Evolutionary conservation across 2,329 filamentous ascomycete species (phyloP), one percentile per base, ranked within the genome.

Genomic region (Cytospora chrysosperma): DNA sequence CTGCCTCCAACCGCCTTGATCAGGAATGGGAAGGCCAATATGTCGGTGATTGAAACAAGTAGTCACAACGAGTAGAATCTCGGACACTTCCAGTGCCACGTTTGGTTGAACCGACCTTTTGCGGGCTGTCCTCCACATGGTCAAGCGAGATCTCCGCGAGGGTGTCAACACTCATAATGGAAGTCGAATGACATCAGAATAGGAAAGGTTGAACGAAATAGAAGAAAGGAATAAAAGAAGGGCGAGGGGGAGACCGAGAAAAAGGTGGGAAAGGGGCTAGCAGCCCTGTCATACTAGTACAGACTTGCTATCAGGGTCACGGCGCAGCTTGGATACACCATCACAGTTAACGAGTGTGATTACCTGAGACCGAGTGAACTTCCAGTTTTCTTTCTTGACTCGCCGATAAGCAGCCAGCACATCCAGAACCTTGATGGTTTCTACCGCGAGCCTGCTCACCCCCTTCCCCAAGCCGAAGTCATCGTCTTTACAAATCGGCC

Each of bases 111-210:
- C 3, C 72, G 72, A 13, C 81, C 80, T 0, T 90, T 30, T 4
- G 28, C 28, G 28, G 9, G 4, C 28, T 4, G 28, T 89, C 68
- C 72, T 74, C 2, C 88, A 87, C 0, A 76, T 78, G 1, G 75
- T 91, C 65, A 90, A 89, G n/a, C 73, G 88, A 91, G 69, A 72
- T 82, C 40, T 77, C 67, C 81, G 88, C 32, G 89, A 91, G 73
- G 83, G 84, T 2, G 84, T 91, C 61, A 86, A 82, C 60, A 83
- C 86, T 50, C 88, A 90, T 71, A 90, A 0, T 92, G 89, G 86
- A 91, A 80, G 83, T 32, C 80, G 88, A 12, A n/a, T n/a, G n/a
- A n/a, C n/a, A n/a, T n/a, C n/a, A n/a, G n/a, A n/a, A n/a, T n/a
- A n/a, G n/a, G n/a, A n/a, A n/a, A n/a, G n/a, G n/a, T n/a, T n/a